Base-by-base conservation (phyloP, 169 alveolate species). In the Hammondia hammondi region DNA sequence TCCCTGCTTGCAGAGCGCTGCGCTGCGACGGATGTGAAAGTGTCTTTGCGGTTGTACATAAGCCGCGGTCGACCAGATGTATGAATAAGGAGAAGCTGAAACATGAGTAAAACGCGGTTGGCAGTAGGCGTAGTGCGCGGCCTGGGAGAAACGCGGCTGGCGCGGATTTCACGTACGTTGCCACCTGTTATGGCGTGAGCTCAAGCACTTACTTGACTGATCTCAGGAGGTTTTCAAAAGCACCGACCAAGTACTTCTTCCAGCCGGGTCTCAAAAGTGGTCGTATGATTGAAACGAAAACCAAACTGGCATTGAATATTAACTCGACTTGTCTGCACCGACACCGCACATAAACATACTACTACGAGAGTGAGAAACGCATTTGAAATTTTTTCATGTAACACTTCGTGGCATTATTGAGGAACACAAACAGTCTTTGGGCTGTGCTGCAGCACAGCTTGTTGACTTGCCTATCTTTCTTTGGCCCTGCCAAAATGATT, bases 221-320 rank as follows among this genome's bases (percentile, higher is more conserved):
- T 14, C 37, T 6, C 37, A 88, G 71, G 43, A 88, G 39, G 45
- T 24, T 35, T 67, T 88, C 81, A 52, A 88, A 37, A 35, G 84
- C 81, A n/a, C 43, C 84, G 29, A 88, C 92, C 43, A 88, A 71
- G 61, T 88, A 48, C 67, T 67, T 10, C 27, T 57, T 57, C 92
- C 92, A 88, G 37, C 92, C 92, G 4, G 92, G 92, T 4, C 92
- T 71, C 61, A 88, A 27, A 19, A 88, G 81, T 32, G 92, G 92
- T 1, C 92, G 92, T 12, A 21, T 56, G n/a, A 88, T 57, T 43
- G 71, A 17, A n/a, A 56, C 35, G 37, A 88, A 88, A n/a, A 61
- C 35, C 81, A 88, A 35, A 21, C 48, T 35, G 56, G 92, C 92
- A 67, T 61, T 88, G 57, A 39, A 61, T 21, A 67, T 52, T 10